phyloP scores from a whole-genome alignment of 306 rosid species.

The Geum urbanum region DNA sequence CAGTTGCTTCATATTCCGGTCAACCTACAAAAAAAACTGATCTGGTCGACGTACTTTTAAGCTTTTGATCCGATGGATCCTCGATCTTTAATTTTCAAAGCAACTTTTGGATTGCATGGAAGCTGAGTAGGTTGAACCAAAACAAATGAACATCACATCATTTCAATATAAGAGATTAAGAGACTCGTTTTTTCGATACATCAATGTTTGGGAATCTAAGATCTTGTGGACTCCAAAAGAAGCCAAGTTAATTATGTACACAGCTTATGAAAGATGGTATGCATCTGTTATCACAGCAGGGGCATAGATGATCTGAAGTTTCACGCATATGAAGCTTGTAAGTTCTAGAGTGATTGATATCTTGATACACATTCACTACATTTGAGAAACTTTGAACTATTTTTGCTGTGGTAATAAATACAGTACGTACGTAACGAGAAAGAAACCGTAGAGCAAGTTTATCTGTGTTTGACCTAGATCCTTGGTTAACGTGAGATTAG shows the following conservation, averaged over 20 bases:
- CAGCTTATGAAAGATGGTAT: no score
- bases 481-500: not conserved
- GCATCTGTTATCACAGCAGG: no score
- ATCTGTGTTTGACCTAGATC: not conserved
- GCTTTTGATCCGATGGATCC: slow-evolving; percentile 20
- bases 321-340: not conserved
- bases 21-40: slow-evolving; percentile 10
- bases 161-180: not conserved
- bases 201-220: not conserved
- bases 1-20: slow-evolving; percentile 20
- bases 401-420: no score
- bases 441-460: not conserved
- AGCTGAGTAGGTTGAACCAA: slow-evolving; percentile 18
- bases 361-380: no score
- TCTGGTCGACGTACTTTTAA: slow-evolving; percentile 16
- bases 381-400: no score
- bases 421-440: not conserved
- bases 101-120: slow-evolving; percentile 17
- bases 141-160: slow-evolving; percentile 17
- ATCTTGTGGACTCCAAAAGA: not conserved
- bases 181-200: not conserved
- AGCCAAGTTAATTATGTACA: not conserved
- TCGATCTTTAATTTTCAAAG: slow-evolving; percentile 7
- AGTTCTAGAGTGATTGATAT: not conserved
- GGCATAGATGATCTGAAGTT: not conserved